These are phyloP conservation scores for Pseudocercospora fijiensis DNA, from an alignment of 2,329 filamentous ascomycete genomes.

Conservation along the genomic window DNA sequence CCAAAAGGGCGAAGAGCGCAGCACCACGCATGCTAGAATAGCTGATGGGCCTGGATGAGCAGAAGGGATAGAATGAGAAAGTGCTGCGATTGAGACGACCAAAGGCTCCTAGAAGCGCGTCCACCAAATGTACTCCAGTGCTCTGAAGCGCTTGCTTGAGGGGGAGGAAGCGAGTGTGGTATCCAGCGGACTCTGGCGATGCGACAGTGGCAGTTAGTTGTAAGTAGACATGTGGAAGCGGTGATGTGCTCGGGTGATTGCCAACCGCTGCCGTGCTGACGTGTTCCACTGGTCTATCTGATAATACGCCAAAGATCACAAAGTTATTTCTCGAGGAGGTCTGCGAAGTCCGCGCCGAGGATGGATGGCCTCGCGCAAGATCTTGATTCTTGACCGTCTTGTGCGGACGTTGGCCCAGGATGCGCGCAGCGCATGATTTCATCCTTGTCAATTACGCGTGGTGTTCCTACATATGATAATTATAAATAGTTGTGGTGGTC, in stretches of 20 bases:
- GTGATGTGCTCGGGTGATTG: background rate
- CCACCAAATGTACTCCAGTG: background rate
- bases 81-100: background rate
- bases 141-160: background rate
- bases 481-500: too few species aligned
- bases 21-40: background rate
- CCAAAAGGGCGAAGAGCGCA: slow-evolving; percentile 15
- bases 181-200: background rate
- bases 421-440: background rate
- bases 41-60: background rate
- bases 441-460: background rate
- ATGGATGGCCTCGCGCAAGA: background rate
- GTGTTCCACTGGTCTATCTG: slow-evolving; percentile 2
- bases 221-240: background rate
- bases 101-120: background rate
- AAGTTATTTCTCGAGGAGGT: background rate
- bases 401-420: background rate
- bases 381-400: background rate
- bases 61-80: background rate
- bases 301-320: background rate
- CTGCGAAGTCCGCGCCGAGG: background rate
- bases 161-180: background rate
- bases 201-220: background rate
- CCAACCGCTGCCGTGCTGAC: slow-evolving; percentile 3
- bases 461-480: background rate